phyloP scores from a whole-genome alignment of 495 filamentous ascomycete genomes.

The Neurospora tetraspora region DNA sequence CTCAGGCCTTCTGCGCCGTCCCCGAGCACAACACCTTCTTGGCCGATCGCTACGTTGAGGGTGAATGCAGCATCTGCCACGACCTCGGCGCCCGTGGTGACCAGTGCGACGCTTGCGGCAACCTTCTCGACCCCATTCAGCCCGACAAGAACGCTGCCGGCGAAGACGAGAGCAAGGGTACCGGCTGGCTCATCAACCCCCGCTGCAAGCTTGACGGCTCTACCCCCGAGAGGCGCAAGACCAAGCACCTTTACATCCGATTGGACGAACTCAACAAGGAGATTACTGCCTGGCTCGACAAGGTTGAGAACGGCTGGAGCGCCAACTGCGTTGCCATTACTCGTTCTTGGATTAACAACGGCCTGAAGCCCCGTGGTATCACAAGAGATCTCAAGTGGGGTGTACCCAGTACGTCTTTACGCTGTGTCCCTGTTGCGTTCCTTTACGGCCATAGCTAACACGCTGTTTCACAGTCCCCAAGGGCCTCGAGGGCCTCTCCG shows the following conservation, averaged over 20 bases:
- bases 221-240: slow-evolving; percentile 58
- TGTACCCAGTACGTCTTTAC: slow-evolving; percentile 35
- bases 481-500: slow-evolving; percentile 13
- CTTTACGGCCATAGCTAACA: slow-evolving; percentile 2
- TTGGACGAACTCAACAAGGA: slow-evolving; percentile 70
- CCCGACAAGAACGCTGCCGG: slow-evolving; percentile 12
- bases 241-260: slow-evolving; percentile 57
- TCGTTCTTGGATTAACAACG: slow-evolving; percentile 71
- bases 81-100: slow-evolving; percentile 71
- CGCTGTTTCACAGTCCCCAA: slow-evolving; percentile 15
- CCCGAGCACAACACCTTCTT: slow-evolving; percentile 67
- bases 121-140: slow-evolving; percentile 68
- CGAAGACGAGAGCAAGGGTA: slow-evolving; percentile 15
- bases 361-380: slow-evolving; percentile 74
- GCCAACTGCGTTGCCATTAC: slow-evolving; percentile 64
- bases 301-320: slow-evolving; percentile 51
- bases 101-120: slow-evolving; percentile 75
- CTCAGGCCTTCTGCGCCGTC: slow-evolving; percentile 73
- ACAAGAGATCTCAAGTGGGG: slow-evolving; percentile 93
- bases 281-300: slow-evolving; percentile 60
- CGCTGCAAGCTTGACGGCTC: slow-evolving; percentile 77
- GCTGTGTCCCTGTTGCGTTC: slow-evolving; percentile 43
- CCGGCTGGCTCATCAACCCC: slow-evolving; percentile 37
- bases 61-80: slow-evolving; percentile 62
- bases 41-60: slow-evolving; percentile 90